phyloP scores from a whole-genome alignment of 129 eudicot species.

The Chrysanthemum lavandulifolium region DNA sequence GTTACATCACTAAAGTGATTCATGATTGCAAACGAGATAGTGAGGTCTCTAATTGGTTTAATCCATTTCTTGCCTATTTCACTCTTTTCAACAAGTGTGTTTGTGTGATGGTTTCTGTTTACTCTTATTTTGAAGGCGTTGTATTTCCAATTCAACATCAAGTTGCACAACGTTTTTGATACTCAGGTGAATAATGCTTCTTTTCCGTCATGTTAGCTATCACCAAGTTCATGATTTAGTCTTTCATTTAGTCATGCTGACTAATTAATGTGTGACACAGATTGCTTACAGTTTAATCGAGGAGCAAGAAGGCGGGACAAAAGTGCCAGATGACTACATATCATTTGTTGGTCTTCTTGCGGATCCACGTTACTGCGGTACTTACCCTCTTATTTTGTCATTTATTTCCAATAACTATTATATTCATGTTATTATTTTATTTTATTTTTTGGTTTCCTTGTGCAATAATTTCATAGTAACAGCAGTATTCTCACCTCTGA shows the following conservation, averaged over 20 bases:
- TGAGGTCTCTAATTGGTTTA: constrained; percentile 66
- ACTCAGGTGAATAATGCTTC: constrained; percentile 61
- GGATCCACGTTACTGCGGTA: constrained; percentile 92
- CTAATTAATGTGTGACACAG: constrained; percentile 37
- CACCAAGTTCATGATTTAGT: background rate
- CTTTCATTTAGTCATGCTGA: background rate
- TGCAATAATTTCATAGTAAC: too few species aligned
- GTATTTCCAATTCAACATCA: constrained; percentile 94
- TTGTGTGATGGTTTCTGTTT: constrained; percentile 1
- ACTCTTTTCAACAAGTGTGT: background rate
- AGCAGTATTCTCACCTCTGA: constrained; percentile 17
- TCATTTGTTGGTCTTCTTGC: constrained; percentile 95
- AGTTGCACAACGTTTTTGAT: constrained; percentile 88
- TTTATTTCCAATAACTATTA: background rate
- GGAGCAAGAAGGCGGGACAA: constrained; percentile 82
- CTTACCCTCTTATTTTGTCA: constrained; percentile 10
- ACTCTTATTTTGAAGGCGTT: constrained; percentile 62
- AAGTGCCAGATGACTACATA: constrained; percentile 77
- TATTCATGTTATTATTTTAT: too few species aligned
- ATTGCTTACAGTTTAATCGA: constrained; percentile 78
- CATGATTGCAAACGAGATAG: constrained; percentile 99
- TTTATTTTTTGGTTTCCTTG: too few species aligned
- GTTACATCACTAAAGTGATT: constrained; percentile 90
- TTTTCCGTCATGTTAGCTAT: background rate
- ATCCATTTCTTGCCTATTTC: constrained; percentile 18